Evolutionary conservation across 1,284 basidiomycete genomes (phyloP).

Genomic region (Malassezia slooffiae): DNA sequence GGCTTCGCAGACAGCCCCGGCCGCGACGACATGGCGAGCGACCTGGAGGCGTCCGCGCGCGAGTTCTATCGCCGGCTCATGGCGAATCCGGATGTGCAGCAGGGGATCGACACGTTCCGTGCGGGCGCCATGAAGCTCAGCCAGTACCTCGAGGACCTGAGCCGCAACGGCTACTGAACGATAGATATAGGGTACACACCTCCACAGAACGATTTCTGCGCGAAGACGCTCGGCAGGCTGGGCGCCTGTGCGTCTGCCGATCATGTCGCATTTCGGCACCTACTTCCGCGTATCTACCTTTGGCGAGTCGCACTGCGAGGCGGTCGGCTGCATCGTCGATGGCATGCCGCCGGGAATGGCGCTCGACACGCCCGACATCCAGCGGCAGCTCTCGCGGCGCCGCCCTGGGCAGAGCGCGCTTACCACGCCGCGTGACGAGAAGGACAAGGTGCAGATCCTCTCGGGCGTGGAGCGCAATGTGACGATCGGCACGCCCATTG

Average conservation of each 20-base stretch:
- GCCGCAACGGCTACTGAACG: conserved; percentile 37
- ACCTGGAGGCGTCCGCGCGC: conserved; percentile 36
- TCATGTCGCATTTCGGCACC: conserved; percentile 84
- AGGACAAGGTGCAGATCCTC: conserved; percentile 85
- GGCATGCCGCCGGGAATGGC: conserved; percentile 86
- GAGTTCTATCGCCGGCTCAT: conserved; percentile 45
- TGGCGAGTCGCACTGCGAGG: conserved; percentile 93
- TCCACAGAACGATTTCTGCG: conserved; percentile 5
- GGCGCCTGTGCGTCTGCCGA: conserved; percentile 1
- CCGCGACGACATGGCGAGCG: conserved; percentile 32
- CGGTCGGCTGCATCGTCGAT: conserved; percentile 93
- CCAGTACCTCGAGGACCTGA: conserved; percentile 44
- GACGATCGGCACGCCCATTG: conserved; percentile 93
- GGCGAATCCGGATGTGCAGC: conserved; percentile 45
- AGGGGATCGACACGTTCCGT: conserved; percentile 41
- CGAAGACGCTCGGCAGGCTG: not conserved
- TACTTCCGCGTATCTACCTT: conserved; percentile 91
- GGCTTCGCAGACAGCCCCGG: conserved; percentile 4
- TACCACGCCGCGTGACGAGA: conserved; percentile 81
- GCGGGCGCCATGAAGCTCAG: conserved; percentile 40
- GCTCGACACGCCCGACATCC: conserved; percentile 72
- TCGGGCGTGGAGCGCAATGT: conserved; percentile 87
- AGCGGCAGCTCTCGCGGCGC: conserved; percentile 78
- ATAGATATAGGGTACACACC: conserved; percentile 8
- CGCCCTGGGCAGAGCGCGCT: conserved; percentile 92